A percentile compares a stretch with the other conserved stretches of the same genome.
Evolutionary conservation across 495 filamentous ascomycete species (phyloP).

Genomic region (Xylaria grammica): DNA sequence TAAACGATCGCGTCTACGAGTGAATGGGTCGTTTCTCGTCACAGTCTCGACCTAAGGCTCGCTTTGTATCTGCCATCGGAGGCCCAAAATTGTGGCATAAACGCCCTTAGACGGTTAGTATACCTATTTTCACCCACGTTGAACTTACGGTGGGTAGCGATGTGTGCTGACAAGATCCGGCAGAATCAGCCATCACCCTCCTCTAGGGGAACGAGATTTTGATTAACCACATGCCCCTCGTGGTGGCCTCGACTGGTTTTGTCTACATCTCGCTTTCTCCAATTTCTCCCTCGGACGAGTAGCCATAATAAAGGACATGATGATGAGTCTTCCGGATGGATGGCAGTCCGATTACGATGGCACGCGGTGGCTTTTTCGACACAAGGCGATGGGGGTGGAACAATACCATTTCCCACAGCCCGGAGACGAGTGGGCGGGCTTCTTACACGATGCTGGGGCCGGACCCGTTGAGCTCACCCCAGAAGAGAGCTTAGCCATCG

Average conservation of each 20-base stretch:
- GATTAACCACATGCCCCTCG: not conserved
- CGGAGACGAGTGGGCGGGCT: constrained; percentile 57
- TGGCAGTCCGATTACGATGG: constrained; percentile 58
- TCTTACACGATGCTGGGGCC: constrained; percentile 40
- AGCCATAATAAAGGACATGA: constrained; percentile 10
- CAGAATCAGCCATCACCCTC: not conserved
- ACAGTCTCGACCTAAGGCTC: not conserved
- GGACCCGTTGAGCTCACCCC: constrained; percentile 41
- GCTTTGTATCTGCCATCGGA: not conserved
- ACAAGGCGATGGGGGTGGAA: constrained; percentile 49
- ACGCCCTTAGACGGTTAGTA: not conserved
- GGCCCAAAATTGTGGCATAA: not conserved
- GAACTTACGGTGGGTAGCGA: not conserved
- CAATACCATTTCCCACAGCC: constrained; percentile 56
- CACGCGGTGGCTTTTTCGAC: constrained; percentile 53
- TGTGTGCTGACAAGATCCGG: not conserved
- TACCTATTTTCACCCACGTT: not conserved
- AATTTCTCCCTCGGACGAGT: not conserved
- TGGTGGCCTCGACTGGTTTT: not conserved
- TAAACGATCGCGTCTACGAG: not conserved
- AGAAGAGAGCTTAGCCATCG: constrained; percentile 43
- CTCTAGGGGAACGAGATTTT: not conserved
- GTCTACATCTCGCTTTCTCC: constrained; percentile 1
- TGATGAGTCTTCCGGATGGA: constrained; percentile 48
- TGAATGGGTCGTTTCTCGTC: not conserved